phyloP scores from a whole-genome alignment of 306 rosid genomes.

The Prunus kanzakura region DNA sequence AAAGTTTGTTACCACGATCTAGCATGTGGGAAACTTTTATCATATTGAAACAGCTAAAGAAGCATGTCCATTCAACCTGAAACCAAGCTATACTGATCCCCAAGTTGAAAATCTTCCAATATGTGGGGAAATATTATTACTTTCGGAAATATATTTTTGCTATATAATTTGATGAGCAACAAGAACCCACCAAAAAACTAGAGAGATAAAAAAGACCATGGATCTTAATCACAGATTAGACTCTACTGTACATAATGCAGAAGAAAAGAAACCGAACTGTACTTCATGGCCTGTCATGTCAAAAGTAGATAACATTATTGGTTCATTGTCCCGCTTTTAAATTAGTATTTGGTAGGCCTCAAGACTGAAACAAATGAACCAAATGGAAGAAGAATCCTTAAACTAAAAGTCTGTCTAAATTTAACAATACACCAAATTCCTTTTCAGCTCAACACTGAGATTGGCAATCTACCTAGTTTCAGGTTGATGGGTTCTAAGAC shows the following conservation, averaged over 20 bases:
- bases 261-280: background rate
- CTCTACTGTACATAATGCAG: background rate
- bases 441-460: background rate
- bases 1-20: background rate
- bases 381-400: background rate
- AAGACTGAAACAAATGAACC: conserved; percentile 3
- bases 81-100: background rate
- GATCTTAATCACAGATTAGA: background rate
- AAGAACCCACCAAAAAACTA: background rate
- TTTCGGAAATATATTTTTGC: too few species aligned
- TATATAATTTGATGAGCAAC: background rate
- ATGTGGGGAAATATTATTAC: background rate
- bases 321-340: background rate
- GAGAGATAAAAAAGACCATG: too few species aligned
- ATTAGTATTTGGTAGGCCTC: background rate
- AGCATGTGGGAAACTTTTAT: background rate
- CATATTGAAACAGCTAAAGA: conserved; percentile 9
- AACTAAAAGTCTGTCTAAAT: conserved; percentile 11
- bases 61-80: background rate
- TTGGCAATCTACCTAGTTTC: background rate
- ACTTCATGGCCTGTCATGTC: background rate
- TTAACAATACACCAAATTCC: conserved; percentile 1
- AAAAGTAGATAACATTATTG: background rate
- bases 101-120: background rate
- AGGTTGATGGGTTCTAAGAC: conserved; percentile 6